Base-by-base conservation (phyloP, 2,329 filamentous ascomycete genomes). In the Cytospora piceicola region DNA sequence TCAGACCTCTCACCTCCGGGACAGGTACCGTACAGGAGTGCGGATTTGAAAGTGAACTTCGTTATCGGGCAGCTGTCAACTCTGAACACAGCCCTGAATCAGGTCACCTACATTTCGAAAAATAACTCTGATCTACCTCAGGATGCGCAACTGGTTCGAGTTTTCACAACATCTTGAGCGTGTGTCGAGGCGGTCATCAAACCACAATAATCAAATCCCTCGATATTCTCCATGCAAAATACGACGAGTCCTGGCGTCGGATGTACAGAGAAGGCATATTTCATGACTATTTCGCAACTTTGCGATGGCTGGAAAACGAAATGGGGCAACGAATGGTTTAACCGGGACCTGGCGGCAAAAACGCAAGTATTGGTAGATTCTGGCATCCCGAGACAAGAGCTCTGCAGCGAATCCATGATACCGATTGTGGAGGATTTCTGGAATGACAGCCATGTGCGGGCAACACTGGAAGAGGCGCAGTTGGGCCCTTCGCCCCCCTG, bases 41-140 rank as follows among this genome's bases (percentile, higher is more conserved):
- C 51, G 22, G 58, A 61, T 14, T 30, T 61, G 22, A 61, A 54
- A 29, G 58, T 61, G 32, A 54, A 24, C 22, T 32, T 61, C 15
- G 8, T 61, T 1, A 30, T 61, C 22, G 51, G 32, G 36, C 58
- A 53, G 9, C 24, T 59, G 17, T 59, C 57, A 20, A 59, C 42
- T 3, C 20, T 59, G 7, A 59, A 24, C n/a, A 46, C 57, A 20
- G 57, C 57, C 22, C 57, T 59, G 2, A 27, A 51, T 14, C 57
- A 59, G 46, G 30, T 59, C 3, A n/a, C 34, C 22, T n/a, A n/a
- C 14, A 12, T 58, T 7, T 29, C 46, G 5, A 20, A 30, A 3
- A 9, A 11, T 12, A 20, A 46, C 4, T 1, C 4, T n/a, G 24
- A 22, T 22, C 20, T 46, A 9, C 20, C 42, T 46, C 42, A 46